These are phyloP conservation scores for Zasmidium cellare DNA, from an alignment of 2,329 filamentous ascomycete species.

Conservation along the genomic window DNA sequence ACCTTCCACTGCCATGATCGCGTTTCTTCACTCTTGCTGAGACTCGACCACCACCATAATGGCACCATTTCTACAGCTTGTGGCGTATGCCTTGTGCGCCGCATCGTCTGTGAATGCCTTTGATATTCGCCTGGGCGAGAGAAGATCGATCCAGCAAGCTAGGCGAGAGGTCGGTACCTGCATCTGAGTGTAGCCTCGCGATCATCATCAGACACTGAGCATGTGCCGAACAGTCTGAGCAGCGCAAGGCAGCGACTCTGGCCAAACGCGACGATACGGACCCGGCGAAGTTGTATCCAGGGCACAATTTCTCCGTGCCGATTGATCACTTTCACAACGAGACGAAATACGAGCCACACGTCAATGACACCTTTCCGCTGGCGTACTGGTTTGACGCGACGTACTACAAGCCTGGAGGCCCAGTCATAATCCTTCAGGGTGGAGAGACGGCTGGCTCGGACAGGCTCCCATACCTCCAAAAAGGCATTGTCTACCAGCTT, in stretches of 20 bases:
- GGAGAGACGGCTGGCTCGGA: conserved; percentile 68
- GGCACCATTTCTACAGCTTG: conserved; percentile 4
- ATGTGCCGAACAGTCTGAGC: neutral
- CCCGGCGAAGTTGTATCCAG: conserved; percentile 44
- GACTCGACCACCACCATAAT: neutral
- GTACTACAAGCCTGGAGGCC: conserved; percentile 74
- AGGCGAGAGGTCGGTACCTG: conserved; percentile 2
- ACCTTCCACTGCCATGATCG: neutral
- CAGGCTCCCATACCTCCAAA: conserved; percentile 70
- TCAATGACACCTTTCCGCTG: conserved; percentile 64
- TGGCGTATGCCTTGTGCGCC: neutral
- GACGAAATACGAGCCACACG: conserved; percentile 74
- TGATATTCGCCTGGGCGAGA: conserved; percentile 7
- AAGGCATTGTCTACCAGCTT: conserved; percentile 73
- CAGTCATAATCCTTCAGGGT: conserved; percentile 73
- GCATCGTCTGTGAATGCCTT: conserved; percentile 1
- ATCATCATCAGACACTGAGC: neutral
- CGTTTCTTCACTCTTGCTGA: neutral
- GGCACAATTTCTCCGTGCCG: conserved; percentile 55
- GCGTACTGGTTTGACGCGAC: conserved; percentile 82
- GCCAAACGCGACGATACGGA: conserved; percentile 29
- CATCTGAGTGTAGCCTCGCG: neutral
- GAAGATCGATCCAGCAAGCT: neutral
- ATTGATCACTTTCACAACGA: conserved; percentile 86
- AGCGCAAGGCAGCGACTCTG: conserved; percentile 8